Conservation (phyloP, 73 alveolate genomes). For the Durusdinium trenchii region DNA sequence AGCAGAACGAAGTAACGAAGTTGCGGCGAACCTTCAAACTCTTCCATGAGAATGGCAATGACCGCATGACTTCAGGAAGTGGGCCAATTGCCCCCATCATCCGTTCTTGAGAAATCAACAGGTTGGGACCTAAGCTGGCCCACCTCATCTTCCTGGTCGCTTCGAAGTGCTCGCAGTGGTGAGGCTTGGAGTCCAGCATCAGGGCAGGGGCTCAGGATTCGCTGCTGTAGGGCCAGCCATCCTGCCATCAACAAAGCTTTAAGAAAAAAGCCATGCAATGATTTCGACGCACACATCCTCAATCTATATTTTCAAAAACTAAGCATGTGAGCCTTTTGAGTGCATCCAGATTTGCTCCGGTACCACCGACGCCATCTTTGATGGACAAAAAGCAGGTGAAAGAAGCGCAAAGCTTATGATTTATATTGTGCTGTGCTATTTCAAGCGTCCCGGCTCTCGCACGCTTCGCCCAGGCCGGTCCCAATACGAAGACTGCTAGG, state of each 20-base stretch:
- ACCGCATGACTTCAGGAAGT: no score
- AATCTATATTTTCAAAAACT: no score
- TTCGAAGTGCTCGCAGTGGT: background rate
- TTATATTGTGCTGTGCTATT: background rate
- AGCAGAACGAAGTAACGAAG: no score
- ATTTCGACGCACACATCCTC: background rate
- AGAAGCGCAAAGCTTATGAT: no score
- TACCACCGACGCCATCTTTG: no score
- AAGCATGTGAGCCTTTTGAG: no score
- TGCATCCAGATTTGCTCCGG: no score
- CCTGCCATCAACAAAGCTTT: background rate
- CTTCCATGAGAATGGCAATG: no score
- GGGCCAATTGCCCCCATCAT: no score
- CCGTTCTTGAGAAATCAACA: no score
- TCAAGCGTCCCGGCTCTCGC: background rate
- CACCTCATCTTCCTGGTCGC: background rate
- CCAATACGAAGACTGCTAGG: slow-evolving; percentile 49
- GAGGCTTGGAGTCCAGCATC: background rate
- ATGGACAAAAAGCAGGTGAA: no score
- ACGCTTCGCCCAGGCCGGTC: background rate
- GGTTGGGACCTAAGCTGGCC: background rate
- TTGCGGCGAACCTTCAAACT: no score
- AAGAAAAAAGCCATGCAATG: background rate
- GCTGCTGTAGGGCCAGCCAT: slow-evolving; percentile 30
- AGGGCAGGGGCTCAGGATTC: background rate